Base-by-base conservation (phyloP, 345 rosid species). In the Odontarrhena argentea region DNA sequence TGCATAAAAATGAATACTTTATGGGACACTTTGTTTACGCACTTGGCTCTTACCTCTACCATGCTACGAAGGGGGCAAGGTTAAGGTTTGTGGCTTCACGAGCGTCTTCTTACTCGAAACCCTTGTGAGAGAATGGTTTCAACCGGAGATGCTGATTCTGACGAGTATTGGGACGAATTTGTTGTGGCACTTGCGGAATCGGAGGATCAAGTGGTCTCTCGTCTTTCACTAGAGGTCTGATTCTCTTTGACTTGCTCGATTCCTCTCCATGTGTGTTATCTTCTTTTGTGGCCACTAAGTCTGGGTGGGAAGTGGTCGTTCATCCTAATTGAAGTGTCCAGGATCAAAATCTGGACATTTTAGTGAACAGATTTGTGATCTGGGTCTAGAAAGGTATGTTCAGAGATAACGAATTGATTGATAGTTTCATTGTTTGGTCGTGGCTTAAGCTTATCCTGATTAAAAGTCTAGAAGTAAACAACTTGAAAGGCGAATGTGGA, bases 151-250 rank as follows among this genome's bases (percentile, higher is more conserved):
- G 35, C 35, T 12, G 4, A 28, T 3, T 45, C 26, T 28, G 63
- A 60, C 37, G 24, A 58, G 35, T 11, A 40, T 38, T 38, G 40
- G 11, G 13, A 45, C 46, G 42, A 35, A 32, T 61, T 61, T 46
- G 28, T 9, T 6, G 36, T 37, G 45, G 30, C 49, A 26, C 8
- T 52, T 53, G 52, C 46, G 25, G 53, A 66, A 32, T 42, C 35
- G 34, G 9, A 60, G 53, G 40, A 13, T 30, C 63, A 45, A 35
- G 64, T 65, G 61, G 34, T 53, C 38, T 13, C 46, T 67, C 24
- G 13, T 67, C 37, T 55, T 46, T 67, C 63, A 35, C 9, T 46
- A n/a, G 37, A 67, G 71, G 65, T 68, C 48, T 36, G 57, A 3
- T 53, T 57, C 72, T 47, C 41, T 68, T 26, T 26, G 12, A 38